Evolutionary conservation across 2,329 filamentous ascomycete genomes (phyloP), one percentile per base, ranked within the genome.

Genomic region (Fusarium sterilihyphosum): DNA sequence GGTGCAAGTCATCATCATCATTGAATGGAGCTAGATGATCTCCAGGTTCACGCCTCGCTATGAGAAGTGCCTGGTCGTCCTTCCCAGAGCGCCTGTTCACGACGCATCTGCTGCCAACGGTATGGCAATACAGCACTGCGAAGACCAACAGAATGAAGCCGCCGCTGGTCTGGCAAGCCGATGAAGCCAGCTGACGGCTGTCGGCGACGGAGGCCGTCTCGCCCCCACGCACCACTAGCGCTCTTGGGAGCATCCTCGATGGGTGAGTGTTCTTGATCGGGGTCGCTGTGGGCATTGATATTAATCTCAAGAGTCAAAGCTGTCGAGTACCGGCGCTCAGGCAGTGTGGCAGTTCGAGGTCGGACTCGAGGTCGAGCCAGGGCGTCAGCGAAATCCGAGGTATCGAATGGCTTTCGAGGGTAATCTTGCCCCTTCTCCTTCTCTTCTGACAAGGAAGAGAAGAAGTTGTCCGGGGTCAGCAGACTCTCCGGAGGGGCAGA

Each of bases 101-200:
- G 66, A 18, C 69, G 74, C 67, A 77, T 56, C 22, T 69, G 68
- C 33, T 78, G 77, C 73, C 70, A 78, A n/a, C 76, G 78, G 33
- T 78, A 79, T 22, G 78, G 78, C 46, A 79, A 41, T 14, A 79
- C 70, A 29, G 78, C 78, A 49, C 72, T 76, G 43, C 78, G 78
- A 33, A 79, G 74, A 29, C 78, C 78, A 46, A 79, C 66, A 46
- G 74, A 77, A 35, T 75, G 68, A n/a, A 78, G 67, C 4, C 76
- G 68, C 11, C 73, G 71, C 59, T 73, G 77, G 37, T 79, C 78
- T 31, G 70, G 73, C 18, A 79, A 58, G 22, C 78, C 78, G 44
- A 79, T 49, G n/a, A 73, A 73, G 6, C 78, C 78, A 26, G 78
- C 77, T 5, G 78, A 79, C 18, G 78, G 70, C 33, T 74, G 73